These are phyloP conservation scores for Ceratobasidium theobromae DNA, from an alignment of 1,284 basidiomycete species.

Conservation along the genomic window DNA sequence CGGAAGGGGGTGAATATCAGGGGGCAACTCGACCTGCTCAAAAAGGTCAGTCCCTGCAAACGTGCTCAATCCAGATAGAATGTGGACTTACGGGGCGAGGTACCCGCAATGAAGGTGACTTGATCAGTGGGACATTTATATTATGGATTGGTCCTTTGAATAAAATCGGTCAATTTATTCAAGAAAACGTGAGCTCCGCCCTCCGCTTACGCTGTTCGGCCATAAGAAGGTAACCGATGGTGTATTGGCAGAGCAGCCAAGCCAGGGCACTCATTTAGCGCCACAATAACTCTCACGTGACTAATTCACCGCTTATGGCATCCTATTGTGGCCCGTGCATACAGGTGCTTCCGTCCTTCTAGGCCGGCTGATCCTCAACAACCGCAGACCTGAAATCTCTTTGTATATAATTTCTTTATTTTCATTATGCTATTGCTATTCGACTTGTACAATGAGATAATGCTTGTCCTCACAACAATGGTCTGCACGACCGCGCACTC, in stretches of 20 bases:
- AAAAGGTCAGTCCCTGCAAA: slow-evolving; percentile 2
- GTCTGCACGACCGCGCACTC: background rate
- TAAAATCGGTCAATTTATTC: background rate
- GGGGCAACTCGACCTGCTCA: slow-evolving; percentile 84
- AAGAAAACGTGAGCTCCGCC: no score
- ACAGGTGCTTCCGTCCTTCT: no score
- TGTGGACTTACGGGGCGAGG: slow-evolving; percentile 66
- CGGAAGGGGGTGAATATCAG: slow-evolving; percentile 88
- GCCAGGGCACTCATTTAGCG: background rate
- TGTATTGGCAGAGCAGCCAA: background rate
- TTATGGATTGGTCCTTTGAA: slow-evolving; percentile 8
- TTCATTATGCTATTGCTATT: slow-evolving; percentile 6
- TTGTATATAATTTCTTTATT: slow-evolving; percentile 19
- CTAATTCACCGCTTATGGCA: background rate
- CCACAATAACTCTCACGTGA: slow-evolving; percentile 17
- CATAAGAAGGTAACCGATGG: slow-evolving; percentile 13
- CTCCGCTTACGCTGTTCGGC: slow-evolving; percentile 28
- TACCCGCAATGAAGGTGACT: slow-evolving; percentile 85
- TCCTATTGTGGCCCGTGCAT: slow-evolving; percentile 10
- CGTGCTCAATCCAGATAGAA: background rate
- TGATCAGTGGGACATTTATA: slow-evolving; percentile 74
- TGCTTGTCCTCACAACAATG: background rate
- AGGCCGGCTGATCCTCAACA: background rate
- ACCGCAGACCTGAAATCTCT: background rate
- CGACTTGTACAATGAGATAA: background rate